Conservation (phyloP, 169 alveolate genomes). For the Plasmodium knowlesi region DNA sequence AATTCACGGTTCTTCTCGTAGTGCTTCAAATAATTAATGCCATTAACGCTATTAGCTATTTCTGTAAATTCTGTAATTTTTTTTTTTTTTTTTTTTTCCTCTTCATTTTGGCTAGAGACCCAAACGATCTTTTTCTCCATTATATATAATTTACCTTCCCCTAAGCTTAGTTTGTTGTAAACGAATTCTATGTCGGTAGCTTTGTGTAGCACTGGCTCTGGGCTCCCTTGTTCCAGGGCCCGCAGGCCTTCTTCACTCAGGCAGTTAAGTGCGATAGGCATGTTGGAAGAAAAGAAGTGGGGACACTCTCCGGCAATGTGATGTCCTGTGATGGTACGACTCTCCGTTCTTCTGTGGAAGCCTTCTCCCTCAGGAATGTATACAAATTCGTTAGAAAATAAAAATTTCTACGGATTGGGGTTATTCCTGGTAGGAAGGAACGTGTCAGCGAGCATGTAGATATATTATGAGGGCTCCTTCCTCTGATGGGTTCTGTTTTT, state of each 20-base stretch:
- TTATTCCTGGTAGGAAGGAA: not conserved
- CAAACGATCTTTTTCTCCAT: constrained; percentile 38
- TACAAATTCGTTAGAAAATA: too few relatives aligned
- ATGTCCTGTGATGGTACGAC: not conserved
- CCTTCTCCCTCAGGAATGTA: not conserved
- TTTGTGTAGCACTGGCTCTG: constrained; percentile 31
- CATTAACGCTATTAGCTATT: not conserved
- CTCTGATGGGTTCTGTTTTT: not conserved
- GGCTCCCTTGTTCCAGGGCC: constrained; percentile 16
- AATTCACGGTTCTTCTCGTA: constrained; percentile 45
- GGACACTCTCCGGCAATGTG: not conserved
- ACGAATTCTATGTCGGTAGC: constrained; percentile 35
- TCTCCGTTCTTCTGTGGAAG: not conserved
- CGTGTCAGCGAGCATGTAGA: not conserved
- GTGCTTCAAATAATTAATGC: constrained; percentile 25
- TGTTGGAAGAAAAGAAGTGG: not conserved
- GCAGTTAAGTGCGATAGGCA: constrained; percentile 53
- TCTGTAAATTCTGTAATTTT: constrained; percentile 25
- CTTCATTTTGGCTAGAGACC: constrained; percentile 27
- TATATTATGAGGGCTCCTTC: not conserved
- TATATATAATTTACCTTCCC: constrained; percentile 64
- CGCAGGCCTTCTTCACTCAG: constrained; percentile 33
- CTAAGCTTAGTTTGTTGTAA: constrained; percentile 40
- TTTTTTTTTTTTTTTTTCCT: constrained; percentile 20
- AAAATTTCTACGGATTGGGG: not conserved